Evolutionary conservation across 2,329 filamentous ascomycete species (phyloP).

Genomic region (Botrytis hyacinthi): DNA sequence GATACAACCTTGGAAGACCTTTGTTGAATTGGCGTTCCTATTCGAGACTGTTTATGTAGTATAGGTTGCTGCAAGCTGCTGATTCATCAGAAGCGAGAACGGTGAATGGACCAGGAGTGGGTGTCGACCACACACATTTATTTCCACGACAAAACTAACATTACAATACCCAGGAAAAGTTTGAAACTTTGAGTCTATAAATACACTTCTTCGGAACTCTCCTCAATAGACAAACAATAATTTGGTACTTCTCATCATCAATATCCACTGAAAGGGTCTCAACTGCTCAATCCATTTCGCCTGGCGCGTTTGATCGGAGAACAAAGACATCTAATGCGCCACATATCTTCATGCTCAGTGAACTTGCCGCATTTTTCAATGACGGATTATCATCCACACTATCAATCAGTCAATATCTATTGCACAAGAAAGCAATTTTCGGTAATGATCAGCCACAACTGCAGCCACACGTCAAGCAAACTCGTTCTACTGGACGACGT

Average conservation of each 20-base stretch:
- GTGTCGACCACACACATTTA: not conserved
- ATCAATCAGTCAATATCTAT: not conserved
- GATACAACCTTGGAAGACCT: not conserved
- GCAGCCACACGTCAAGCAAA: not conserved
- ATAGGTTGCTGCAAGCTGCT: not conserved
- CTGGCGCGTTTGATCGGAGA: too few species aligned
- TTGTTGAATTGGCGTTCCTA: not conserved
- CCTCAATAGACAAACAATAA: not conserved
- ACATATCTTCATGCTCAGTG: not conserved
- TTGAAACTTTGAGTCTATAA: not conserved
- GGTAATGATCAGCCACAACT: conserved; percentile 3
- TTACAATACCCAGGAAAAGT: too few species aligned
- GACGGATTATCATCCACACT: not conserved
- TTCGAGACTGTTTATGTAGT: not conserved
- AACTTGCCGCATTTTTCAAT: not conserved
- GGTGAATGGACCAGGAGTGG: not conserved
- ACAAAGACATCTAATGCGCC: not conserved
- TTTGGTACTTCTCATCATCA: not conserved
- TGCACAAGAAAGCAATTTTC: not conserved
- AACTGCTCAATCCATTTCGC: not conserved
- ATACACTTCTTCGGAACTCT: not conserved
- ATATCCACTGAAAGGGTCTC: not conserved
- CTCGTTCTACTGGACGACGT: not conserved
- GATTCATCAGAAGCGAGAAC: conserved; percentile 7
- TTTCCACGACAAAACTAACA: not conserved